These are phyloP conservation scores for Cryptococcus sp. DNA, from an alignment of 1,284 basidiomycete species.

Conservation along the genomic window DNA sequence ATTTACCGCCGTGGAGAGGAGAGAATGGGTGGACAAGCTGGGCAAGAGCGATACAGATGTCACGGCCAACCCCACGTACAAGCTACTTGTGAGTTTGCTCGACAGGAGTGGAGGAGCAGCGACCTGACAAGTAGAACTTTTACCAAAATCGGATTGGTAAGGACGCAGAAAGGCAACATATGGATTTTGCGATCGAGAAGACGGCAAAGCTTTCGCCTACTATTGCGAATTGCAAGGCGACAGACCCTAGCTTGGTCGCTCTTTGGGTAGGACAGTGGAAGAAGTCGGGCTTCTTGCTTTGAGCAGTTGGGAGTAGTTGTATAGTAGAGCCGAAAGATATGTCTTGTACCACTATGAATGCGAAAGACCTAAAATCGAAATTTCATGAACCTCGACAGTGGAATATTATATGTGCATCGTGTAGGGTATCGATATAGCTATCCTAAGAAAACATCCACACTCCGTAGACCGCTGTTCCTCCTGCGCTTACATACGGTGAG, in stretches of 20 bases:
- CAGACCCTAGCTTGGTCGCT: constrained; percentile 26
- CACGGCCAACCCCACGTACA: constrained; percentile 52
- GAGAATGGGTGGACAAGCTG: constrained; percentile 53
- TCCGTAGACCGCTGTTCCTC: too few species aligned
- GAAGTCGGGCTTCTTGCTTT: constrained; percentile 31
- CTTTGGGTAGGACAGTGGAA: constrained; percentile 36
- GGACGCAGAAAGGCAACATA: constrained; percentile 18
- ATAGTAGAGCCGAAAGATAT: neutral
- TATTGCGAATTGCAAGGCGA: constrained; percentile 18
- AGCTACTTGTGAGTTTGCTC: constrained; percentile 46
- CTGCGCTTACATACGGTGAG: constrained; percentile 10
- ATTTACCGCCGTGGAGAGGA: constrained; percentile 66
- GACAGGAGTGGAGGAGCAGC: too few species aligned
- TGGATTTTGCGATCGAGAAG: constrained; percentile 29
- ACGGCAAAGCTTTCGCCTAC: constrained; percentile 27
- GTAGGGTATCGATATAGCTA: too few species aligned
- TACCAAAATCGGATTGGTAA: constrained; percentile 32
- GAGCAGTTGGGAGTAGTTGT: neutral
- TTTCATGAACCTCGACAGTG: too few species aligned
- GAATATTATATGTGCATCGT: too few species aligned
- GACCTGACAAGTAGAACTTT: constrained; percentile 14
- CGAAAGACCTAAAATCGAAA: too few species aligned
- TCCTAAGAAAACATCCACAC: neutral
- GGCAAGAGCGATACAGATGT: constrained; percentile 48
- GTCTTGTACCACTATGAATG: too few species aligned